Evolutionary conservation across 352 stramenopile species (phyloP).

Genomic region (Lagenidium giganteum): DNA sequence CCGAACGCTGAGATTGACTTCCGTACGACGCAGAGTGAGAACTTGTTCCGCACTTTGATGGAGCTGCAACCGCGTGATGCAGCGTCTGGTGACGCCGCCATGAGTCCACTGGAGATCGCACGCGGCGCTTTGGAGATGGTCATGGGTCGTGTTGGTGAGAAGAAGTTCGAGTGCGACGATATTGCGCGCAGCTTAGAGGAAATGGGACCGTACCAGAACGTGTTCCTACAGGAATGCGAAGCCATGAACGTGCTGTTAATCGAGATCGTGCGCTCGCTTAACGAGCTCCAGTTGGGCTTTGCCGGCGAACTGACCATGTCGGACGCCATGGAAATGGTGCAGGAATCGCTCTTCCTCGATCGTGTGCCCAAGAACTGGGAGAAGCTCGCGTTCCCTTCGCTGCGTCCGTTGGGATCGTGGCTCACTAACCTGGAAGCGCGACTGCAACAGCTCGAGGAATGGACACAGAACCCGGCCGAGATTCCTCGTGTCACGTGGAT

Average conservation of each 20-base stretch:
- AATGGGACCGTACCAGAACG: conserved; percentile 91
- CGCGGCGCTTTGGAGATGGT: conserved; percentile 86
- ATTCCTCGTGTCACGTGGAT: conserved; percentile 95
- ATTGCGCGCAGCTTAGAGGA: conserved; percentile 91
- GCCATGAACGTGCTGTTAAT: conserved; percentile 93
- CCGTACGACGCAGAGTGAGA: conserved; percentile 92
- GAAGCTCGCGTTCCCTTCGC: conserved; percentile 91
- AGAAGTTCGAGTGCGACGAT: conserved; percentile 96
- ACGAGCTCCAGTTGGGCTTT: conserved; percentile 94
- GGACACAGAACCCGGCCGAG: conserved; percentile 92
- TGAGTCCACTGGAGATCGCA: conserved; percentile 89
- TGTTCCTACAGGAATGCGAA: conserved; percentile 96
- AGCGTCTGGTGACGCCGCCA: conserved; percentile 66
- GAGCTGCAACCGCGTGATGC: conserved; percentile 91
- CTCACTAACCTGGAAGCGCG: conserved; percentile 88
- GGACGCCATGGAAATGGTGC: conserved; percentile 93
- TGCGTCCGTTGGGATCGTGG: conserved; percentile 88
- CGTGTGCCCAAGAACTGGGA: conserved; percentile 90
- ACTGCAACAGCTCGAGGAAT: conserved; percentile 92
- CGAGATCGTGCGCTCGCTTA: conserved; percentile 94
- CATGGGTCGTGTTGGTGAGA: conserved; percentile 92
- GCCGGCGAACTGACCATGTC: conserved; percentile 96
- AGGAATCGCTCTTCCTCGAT: conserved; percentile 90
- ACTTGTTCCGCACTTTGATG: conserved; percentile 91
- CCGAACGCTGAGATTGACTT: conserved; percentile 98